phyloP scores from a whole-genome alignment of 768 basidiomycete genomes.

The Trametes cinnabarina region DNA sequence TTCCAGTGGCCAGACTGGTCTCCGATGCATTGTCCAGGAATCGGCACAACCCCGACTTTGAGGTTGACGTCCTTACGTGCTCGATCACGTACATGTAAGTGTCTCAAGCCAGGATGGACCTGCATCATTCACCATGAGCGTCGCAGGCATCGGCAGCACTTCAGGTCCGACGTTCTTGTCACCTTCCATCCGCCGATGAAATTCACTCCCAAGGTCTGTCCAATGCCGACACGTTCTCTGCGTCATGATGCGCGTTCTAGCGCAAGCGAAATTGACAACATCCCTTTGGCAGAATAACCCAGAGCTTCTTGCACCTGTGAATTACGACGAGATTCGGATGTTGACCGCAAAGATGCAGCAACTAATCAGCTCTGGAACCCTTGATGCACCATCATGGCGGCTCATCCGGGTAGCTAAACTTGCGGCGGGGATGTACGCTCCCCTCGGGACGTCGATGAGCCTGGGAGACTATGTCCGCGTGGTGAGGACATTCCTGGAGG shows the following conservation, averaged over 20 bases:
- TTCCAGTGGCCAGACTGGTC: slow-evolving; percentile 71
- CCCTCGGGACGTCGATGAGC: slow-evolving; percentile 82
- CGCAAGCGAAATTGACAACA: not conserved
- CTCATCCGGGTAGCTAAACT: slow-evolving; percentile 72
- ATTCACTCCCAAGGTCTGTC: slow-evolving; percentile 58
- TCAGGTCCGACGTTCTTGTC: slow-evolving; percentile 84
- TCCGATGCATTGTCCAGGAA: slow-evolving; percentile 75
- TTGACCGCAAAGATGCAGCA: slow-evolving; percentile 63
- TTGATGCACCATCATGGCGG: slow-evolving; percentile 85
- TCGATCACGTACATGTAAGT: slow-evolving; percentile 79
- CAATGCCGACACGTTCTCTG: too few relatives aligned
- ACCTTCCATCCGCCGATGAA: slow-evolving; percentile 72
- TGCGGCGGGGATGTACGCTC: slow-evolving; percentile 79
- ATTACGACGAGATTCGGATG: slow-evolving; percentile 57
- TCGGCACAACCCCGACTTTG: slow-evolving; percentile 63
- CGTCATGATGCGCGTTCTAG: too few relatives aligned
- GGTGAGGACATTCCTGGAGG: slow-evolving; percentile 71
- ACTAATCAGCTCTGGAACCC: slow-evolving; percentile 71
- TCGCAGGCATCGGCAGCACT: slow-evolving; percentile 77
- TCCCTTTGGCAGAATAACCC: slow-evolving; percentile 54
- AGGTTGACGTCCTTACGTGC: slow-evolving; percentile 70
- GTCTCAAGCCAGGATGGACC: not conserved
- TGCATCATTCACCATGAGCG: slow-evolving; percentile 7
- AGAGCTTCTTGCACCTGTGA: slow-evolving; percentile 65
- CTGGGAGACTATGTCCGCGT: slow-evolving; percentile 83